A percentile compares a stretch with the other conserved stretches of the same genome.
Conservation (phyloP, 148 eudicot genomes). For the Diospyros lotus region DNA sequence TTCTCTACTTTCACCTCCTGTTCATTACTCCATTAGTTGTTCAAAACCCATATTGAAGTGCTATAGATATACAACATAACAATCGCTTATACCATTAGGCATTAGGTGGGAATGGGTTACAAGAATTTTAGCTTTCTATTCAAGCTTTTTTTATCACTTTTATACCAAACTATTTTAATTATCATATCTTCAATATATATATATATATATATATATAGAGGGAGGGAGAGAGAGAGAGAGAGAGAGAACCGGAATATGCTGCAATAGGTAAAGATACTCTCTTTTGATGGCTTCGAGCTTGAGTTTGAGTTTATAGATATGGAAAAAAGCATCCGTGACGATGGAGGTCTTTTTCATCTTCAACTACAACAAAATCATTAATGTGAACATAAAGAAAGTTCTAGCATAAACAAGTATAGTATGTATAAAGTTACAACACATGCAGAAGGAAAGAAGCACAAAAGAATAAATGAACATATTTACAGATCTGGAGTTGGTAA, state of each 20-base stretch:
- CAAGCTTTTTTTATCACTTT: too few relatives aligned
- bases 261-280: constrained; percentile 22
- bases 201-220: too few relatives aligned
- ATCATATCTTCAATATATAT: too few relatives aligned
- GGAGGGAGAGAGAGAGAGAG: too few relatives aligned
- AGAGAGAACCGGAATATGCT: background rate
- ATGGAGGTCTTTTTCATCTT: constrained; percentile 40
- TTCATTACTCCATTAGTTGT: too few relatives aligned
- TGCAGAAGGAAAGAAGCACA: background rate
- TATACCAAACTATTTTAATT: too few relatives aligned
- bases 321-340: constrained; percentile 42
- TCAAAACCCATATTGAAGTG: too few relatives aligned
- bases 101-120: too few relatives aligned
- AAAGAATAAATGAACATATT: background rate
- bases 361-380: constrained; percentile 2
- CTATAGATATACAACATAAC: too few relatives aligned
- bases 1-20: constrained; percentile 48
- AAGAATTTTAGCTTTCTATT: too few relatives aligned
- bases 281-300: constrained; percentile 37
- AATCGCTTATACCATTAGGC: too few relatives aligned
- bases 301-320: constrained; percentile 35
- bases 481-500: constrained; percentile 52
- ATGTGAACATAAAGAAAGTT: background rate
- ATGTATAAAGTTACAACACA: background rate
- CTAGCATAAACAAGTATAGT: background rate